Evolutionary conservation across 257 asterid genomes (phyloP).

Genomic region (Plantago major): DNA sequence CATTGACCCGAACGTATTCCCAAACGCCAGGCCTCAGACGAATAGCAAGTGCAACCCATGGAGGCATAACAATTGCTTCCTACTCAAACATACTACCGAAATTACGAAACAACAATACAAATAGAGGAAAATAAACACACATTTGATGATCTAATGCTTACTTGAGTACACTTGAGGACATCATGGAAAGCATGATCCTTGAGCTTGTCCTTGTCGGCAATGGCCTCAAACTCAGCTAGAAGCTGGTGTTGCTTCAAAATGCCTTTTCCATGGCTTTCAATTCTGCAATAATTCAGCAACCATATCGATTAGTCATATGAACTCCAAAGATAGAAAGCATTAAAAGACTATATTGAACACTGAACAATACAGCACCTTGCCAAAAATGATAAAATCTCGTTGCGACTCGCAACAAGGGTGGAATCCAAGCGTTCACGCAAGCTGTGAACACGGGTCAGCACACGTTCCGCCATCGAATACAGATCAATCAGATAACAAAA

Average conservation of each 20-base stretch:
- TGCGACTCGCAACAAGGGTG: slow-evolving; percentile 77
- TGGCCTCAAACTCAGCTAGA: slow-evolving; percentile 69
- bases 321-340: background rate
- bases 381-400: slow-evolving; percentile 59
- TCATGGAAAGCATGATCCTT: slow-evolving; percentile 73
- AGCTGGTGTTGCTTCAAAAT: slow-evolving; percentile 85
- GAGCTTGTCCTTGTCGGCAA: slow-evolving; percentile 44
- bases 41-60: slow-evolving; percentile 95
- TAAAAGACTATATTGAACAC: background rate
- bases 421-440: slow-evolving; percentile 87
- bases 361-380: slow-evolving; percentile 37
- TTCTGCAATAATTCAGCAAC: slow-evolving; percentile 30
- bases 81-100: slow-evolving; percentile 4
- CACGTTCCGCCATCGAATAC: slow-evolving; percentile 73
- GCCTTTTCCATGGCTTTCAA: slow-evolving; percentile 83
- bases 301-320: background rate
- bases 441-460: slow-evolving; percentile 83
- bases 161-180: slow-evolving; percentile 76
- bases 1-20: slow-evolving; percentile 81
- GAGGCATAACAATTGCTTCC: slow-evolving; percentile 89
- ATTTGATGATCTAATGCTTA: slow-evolving; percentile 10
- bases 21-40: slow-evolving; percentile 95
- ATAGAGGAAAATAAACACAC: background rate
- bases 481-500: slow-evolving; percentile 14
- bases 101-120: background rate